Evolutionary conservation across 1,284 basidiomycete species (phyloP), one percentile per base, ranked within the genome.

Genomic region (Tilletia horrida): DNA sequence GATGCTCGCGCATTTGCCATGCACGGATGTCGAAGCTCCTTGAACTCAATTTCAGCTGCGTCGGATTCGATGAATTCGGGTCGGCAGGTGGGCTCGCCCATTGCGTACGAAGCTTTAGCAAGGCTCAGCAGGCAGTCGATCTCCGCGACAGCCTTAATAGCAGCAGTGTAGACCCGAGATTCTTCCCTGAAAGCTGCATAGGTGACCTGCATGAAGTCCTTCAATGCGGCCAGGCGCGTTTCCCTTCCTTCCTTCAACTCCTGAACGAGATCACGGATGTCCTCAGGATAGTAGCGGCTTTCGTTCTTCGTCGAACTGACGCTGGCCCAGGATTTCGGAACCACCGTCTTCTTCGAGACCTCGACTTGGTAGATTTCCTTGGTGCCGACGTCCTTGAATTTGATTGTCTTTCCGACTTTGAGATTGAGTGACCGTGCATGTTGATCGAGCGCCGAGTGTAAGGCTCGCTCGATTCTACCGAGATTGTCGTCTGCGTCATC

Each of bases 41-140:
- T 85, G 79, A 94, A 94, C 69, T 92, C 88, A 63, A 93, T 80
- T 73, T 88, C 88, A 1, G 93, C 92, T 40, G 87, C 85, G 68
- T 90, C 88, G 25, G 88, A 87, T 62, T 92, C 90, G 23, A 95
- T 85, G 71, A 99, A 89, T 76, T 90, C 87, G 0, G 96, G 96
- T 69, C 96, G 85, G 81, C 95, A 97, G 48, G 88, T 87, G 2
- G 96, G 96, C 83, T 95, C 91, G 55, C 93, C 94, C 64, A 99
- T 87, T 13, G 92, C 91, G 42, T 85, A 83, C 1, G 94, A 97
- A 0, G 93, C 87, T 82, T 93, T 94, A 7, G 95, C 91, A 62
- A 99, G 84, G 74, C 92, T 93, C 78, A 96, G 88, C 40, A 99
- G 84, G 82, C 96, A 98, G 82, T 99, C 96, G 27, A 98, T 84